Conservation (phyloP, 306 rosid genomes). For the Acacia confusa region DNA sequence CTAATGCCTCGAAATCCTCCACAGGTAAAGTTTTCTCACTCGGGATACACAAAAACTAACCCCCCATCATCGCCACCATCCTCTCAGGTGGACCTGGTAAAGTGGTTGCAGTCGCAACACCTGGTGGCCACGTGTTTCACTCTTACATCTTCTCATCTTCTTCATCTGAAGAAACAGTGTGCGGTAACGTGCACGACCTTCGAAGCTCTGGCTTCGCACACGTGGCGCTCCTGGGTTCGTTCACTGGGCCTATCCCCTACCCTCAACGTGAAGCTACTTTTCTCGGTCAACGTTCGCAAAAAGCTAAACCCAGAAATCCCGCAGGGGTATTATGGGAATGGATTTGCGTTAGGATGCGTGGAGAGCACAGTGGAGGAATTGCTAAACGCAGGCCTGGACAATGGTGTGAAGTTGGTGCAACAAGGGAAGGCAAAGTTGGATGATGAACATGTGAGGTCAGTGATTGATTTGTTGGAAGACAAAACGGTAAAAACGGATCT, state of each 20-base stretch:
- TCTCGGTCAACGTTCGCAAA: conserved; percentile 62
- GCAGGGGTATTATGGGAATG: conserved; percentile 72
- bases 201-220: conserved; percentile 77
- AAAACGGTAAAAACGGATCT: conserved; percentile 58
- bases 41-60: conserved; percentile 42
- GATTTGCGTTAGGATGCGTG: conserved; percentile 70
- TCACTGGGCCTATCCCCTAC: conserved; percentile 46
- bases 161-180: conserved; percentile 61
- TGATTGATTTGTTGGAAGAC: conserved; percentile 71
- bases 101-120: conserved; percentile 62
- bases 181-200: conserved; percentile 64
- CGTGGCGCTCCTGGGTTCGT: conserved; percentile 86
- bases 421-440: conserved; percentile 46
- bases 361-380: conserved; percentile 51
- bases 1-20: conserved; percentile 56
- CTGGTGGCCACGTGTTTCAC: conserved; percentile 57
- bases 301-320: conserved; percentile 43
- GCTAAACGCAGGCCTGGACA: conserved; percentile 38
- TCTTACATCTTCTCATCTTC: conserved; percentile 47
- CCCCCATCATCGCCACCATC: neutral
- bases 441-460: conserved; percentile 56
- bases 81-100: conserved; percentile 37
- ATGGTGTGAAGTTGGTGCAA: conserved; percentile 60
- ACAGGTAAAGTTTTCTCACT: conserved; percentile 33
- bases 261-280: conserved; percentile 60